A percentile compares a stretch with the other conserved stretches of the same genome.
These are phyloP conservation scores for Irpex lacteus DNA, from an alignment of 1,284 basidiomycete species.

Conservation along the genomic window DNA sequence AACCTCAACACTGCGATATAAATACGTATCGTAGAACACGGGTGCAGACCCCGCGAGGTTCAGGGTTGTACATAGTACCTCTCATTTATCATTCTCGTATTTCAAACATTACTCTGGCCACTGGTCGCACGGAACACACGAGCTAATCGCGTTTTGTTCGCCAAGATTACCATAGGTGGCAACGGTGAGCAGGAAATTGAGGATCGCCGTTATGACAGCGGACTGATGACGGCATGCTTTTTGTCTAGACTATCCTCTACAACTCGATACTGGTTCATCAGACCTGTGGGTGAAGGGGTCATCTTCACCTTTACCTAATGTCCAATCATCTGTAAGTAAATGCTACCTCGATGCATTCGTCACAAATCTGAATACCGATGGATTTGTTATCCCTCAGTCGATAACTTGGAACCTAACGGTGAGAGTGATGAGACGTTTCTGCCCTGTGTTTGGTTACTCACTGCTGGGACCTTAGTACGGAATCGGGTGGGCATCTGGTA, in stretches of 20 bases:
- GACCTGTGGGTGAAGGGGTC: slow-evolving; percentile 73
- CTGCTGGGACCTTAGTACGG: slow-evolving; percentile 52
- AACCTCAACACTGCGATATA: background rate
- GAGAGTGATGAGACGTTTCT: slow-evolving; percentile 22
- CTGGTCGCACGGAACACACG: background rate
- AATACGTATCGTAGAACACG: background rate
- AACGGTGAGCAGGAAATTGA: slow-evolving; percentile 40
- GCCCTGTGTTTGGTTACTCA: background rate
- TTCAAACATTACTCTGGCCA: background rate
- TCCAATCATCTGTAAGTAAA: slow-evolving; percentile 47
- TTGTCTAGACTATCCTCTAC: slow-evolving; percentile 57
- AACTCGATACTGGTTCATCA: slow-evolving; percentile 79
- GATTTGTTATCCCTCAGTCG: slow-evolving; percentile 28
- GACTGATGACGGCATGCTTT: background rate
- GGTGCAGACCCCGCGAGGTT: background rate
- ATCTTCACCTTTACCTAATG: slow-evolving; percentile 48
- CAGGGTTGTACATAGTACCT: background rate
- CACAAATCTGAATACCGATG: background rate
- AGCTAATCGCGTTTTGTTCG: slow-evolving; percentile 1
- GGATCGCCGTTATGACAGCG: background rate
- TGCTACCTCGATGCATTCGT: background rate
- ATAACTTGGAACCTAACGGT: slow-evolving; percentile 59
- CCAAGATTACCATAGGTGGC: slow-evolving; percentile 61
- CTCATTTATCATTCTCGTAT: background rate
- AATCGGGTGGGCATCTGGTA: slow-evolving; percentile 71